Evolutionary conservation across 73 alveolate genomes (phyloP).

Genomic region (Blepharisma japonicum): DNA sequence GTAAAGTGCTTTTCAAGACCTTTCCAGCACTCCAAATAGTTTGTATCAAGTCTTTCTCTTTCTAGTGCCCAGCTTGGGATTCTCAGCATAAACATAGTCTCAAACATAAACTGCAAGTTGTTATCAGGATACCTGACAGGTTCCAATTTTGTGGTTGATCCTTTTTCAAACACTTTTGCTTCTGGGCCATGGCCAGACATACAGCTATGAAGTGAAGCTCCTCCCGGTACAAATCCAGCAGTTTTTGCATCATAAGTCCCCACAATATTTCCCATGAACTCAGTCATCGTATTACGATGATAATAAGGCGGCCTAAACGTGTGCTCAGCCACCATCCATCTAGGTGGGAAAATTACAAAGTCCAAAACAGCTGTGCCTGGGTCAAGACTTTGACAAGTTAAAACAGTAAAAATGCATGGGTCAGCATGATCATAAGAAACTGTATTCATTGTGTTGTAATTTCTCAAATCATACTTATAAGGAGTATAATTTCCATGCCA

Average conservation of each 20-base stretch:
- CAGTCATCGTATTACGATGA: slow-evolving; percentile 87
- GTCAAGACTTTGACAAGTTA: slow-evolving; percentile 78
- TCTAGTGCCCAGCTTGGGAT: slow-evolving; percentile 54
- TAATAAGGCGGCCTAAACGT: slow-evolving; percentile 91
- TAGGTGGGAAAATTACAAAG: slow-evolving; percentile 88
- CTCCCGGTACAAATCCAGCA: slow-evolving; percentile 85
- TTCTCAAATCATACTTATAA: slow-evolving; percentile 68
- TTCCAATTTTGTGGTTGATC: slow-evolving; percentile 56
- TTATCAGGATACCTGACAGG: slow-evolving; percentile 64
- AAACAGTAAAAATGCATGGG: slow-evolving; percentile 87
- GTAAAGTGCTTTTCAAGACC: slow-evolving; percentile 40
- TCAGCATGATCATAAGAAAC: slow-evolving; percentile 92
- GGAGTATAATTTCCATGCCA: slow-evolving; percentile 94
- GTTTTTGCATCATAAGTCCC: slow-evolving; percentile 91
- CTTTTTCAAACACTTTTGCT: slow-evolving; percentile 68
- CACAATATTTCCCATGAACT: slow-evolving; percentile 83
- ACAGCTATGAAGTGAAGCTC: slow-evolving; percentile 71
- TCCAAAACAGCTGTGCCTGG: slow-evolving; percentile 90
- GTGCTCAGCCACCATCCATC: slow-evolving; percentile 83
- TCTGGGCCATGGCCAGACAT: slow-evolving; percentile 92
- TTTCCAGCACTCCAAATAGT: slow-evolving; percentile 80
- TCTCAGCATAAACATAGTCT: slow-evolving; percentile 66
- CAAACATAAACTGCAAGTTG: slow-evolving; percentile 81
- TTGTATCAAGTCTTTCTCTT: slow-evolving; percentile 52
- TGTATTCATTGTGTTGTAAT: slow-evolving; percentile 73